Percentiles rank a stretch among this genome's conserved stretches.
phyloP scores from a whole-genome alignment of 306 rosid genomes.

The Inga oerstediana region DNA sequence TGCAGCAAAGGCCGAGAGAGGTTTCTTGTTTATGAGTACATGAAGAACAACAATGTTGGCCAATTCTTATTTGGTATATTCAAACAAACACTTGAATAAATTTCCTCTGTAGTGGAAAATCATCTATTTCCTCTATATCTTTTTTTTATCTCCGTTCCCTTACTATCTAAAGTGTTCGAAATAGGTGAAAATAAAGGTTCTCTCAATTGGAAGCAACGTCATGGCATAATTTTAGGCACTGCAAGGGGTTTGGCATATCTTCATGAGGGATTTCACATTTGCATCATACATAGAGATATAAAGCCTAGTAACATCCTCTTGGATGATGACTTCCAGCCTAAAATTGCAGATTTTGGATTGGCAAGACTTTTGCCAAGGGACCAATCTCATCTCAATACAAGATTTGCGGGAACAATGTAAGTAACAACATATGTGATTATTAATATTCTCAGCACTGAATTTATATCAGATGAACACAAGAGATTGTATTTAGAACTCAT shows the following conservation, averaged over 20 bases:
- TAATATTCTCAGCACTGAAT: not conserved
- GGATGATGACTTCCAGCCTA: not conserved
- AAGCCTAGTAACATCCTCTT: not conserved
- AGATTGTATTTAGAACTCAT: not conserved
- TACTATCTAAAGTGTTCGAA: not conserved
- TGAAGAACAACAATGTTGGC: not conserved
- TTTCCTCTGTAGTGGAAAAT: not conserved
- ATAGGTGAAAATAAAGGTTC: slow-evolving; percentile 2
- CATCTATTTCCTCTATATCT: not conserved
- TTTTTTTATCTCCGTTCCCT: not conserved
- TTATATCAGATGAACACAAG: not conserved
- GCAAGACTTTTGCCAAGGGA: not conserved
- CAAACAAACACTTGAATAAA: not conserved
- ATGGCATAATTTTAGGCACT: not conserved
- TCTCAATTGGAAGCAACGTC: slow-evolving; percentile 1
- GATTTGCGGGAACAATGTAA: not conserved
- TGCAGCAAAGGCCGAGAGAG: not conserved
- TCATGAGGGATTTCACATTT: not conserved
- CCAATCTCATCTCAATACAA: not conserved
- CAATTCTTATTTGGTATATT: not conserved
- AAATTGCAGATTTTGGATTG: slow-evolving; percentile 3
- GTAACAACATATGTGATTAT: not conserved
- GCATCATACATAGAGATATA: slow-evolving; percentile 8
- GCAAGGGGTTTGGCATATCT: slow-evolving; percentile 6
- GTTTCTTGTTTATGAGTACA: not conserved